Conservation (phyloP, 768 basidiomycete species). For the Tylopilus subfusipes region DNA sequence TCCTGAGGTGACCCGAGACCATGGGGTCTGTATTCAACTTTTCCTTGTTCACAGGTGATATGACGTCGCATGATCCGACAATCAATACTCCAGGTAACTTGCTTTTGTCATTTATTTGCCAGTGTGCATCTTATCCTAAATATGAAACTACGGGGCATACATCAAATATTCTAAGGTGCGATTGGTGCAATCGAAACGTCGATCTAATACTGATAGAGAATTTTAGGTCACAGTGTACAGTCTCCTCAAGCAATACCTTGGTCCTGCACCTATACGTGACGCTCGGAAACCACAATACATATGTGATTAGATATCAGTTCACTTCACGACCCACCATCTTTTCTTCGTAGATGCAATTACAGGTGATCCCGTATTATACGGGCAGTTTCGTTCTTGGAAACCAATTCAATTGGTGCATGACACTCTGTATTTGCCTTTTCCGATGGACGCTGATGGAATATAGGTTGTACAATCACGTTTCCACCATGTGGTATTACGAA, state of each 20-base stretch:
- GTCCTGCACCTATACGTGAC: constrained; percentile 66
- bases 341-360: constrained; percentile 11
- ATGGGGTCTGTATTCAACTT: constrained; percentile 57
- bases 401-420: constrained; percentile 42
- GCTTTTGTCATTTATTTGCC: not conserved
- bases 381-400: constrained; percentile 29
- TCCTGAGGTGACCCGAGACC: constrained; percentile 60
- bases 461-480: constrained; percentile 50
- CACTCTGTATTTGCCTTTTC: not conserved
- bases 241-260: constrained; percentile 55
- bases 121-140: not conserved
- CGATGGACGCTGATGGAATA: not conserved
- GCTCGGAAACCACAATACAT: constrained; percentile 73
- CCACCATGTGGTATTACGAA: constrained; percentile 44
- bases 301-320: constrained; percentile 35
- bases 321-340: not conserved
- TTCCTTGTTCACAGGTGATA: constrained; percentile 68
- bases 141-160: constrained; percentile 41
- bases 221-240: constrained; percentile 55
- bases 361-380: constrained; percentile 40
- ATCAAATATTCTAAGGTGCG: constrained; percentile 57
- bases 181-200: not conserved
- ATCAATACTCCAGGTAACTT: constrained; percentile 55
- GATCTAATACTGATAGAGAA: not conserved
- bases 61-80: constrained; percentile 71